Evolutionary conservation across 179 eudicot genomes (phyloP).

Genomic region (Heliamphora ciliata): DNA sequence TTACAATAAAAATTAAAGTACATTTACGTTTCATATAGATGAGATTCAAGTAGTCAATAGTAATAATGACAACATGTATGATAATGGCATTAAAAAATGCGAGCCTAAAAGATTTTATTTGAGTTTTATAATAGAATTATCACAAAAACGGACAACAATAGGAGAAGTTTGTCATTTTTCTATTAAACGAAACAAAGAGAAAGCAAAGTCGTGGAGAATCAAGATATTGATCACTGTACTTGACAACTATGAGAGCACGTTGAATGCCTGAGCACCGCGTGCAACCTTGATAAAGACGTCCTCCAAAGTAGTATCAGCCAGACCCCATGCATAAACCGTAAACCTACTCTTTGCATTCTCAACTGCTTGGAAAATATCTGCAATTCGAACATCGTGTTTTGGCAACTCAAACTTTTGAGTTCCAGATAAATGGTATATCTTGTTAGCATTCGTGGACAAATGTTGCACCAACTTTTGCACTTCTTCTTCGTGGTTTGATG

Average conservation of each 20-base stretch:
- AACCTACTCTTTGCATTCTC: slow-evolving; percentile 63
- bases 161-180: not conserved
- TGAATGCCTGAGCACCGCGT: slow-evolving; percentile 46
- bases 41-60: too few species aligned
- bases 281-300: slow-evolving; percentile 93
- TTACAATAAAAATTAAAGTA: too few species aligned
- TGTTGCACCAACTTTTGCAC: slow-evolving; percentile 51
- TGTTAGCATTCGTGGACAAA: slow-evolving; percentile 54
- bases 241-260: slow-evolving; percentile 38
- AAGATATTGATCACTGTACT: not conserved
- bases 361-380: slow-evolving; percentile 66
- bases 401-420: slow-evolving; percentile 90
- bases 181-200: not conserved
- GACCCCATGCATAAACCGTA: slow-evolving; percentile 80
- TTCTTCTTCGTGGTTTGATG: slow-evolving; percentile 48
- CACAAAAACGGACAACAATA: not conserved
- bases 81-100: too few species aligned
- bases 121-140: not conserved
- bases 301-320: slow-evolving; percentile 83
- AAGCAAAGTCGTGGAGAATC: not conserved
- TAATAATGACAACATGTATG: too few species aligned
- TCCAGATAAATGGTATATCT: slow-evolving; percentile 74
- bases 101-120: not conserved
- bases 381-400: slow-evolving; percentile 52
- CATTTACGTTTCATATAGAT: too few species aligned